Evolutionary conservation across 352 stramenopile genomes (phyloP), one percentile per base, ranked within the genome.

Genomic region (Phytophthora foliorum): DNA sequence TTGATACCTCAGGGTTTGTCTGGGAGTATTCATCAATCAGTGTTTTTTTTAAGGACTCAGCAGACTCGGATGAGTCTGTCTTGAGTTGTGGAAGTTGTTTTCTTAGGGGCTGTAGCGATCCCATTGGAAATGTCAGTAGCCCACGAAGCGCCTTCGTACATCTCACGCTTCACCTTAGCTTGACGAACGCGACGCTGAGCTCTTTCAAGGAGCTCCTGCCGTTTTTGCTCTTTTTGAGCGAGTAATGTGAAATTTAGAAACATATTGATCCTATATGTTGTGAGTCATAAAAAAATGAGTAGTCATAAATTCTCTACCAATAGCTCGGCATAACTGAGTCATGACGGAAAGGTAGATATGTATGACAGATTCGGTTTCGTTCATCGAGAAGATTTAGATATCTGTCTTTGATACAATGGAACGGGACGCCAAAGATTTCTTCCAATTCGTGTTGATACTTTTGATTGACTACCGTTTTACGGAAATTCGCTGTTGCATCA

Each of bases 21-120:
- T 63, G 41, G 31, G 31, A 60, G 50, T 32, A 57, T 69, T 21
- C 27, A 56, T 63, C 39, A 68, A n/a, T 55, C 50, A 68, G 31
- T 16, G 27, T 69, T 69, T 69, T 69, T 62, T 57, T 61, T 36
- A 39, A 39, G 57, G 55, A 42, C 48, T 58, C 58, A 14, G 34
- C 3, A 2, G 34, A 39, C 34, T 39, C 34, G 25, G 58, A 57
- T 38, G 52, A 42, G 19, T 61, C 67, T 14, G 60, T 75, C 44
- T 75, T n/a, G 60, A 60, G 42, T 68, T 53, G 50, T 64, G 44
- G 53, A 2, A 22, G 42, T 69, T 22, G 14, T n/a, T 42, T 42
- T 42, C 11, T 19, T 42, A 19, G 36, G 10, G 9, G 19, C 6
- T 17, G 9, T 42, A 19, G 36, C 19, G 6, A 42, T 42, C 6